A percentile compares a stretch with the other conserved stretches of the same genome.
Evolutionary conservation across 768 basidiomycete genomes (phyloP).

Genomic region (Amanita phalloides): DNA sequence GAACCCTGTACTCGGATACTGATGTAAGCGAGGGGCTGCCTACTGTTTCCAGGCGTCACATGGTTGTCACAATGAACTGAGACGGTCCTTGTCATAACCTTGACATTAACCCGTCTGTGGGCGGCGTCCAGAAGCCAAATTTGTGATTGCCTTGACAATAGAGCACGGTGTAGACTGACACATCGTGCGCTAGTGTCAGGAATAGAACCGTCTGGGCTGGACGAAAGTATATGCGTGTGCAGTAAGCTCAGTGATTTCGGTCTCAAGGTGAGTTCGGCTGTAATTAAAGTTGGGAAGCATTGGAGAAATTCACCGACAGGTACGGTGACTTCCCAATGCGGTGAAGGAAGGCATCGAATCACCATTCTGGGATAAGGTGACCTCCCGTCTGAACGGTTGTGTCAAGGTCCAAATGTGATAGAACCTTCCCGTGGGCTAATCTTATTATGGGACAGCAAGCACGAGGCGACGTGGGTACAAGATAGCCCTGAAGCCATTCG

Average conservation of each 20-base stretch:
- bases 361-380: constrained; percentile 4
- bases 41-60: background rate
- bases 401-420: constrained; percentile 5
- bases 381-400: constrained; percentile 6
- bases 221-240: background rate
- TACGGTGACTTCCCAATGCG: constrained; percentile 5
- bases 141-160: background rate
- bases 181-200: background rate
- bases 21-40: background rate
- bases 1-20: background rate
- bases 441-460: constrained; percentile 7
- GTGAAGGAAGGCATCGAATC: background rate
- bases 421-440: constrained; percentile 6
- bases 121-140: background rate
- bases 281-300: background rate
- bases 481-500: constrained; percentile 5
- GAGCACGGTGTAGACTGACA: background rate
- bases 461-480: constrained; percentile 7
- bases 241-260: background rate
- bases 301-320: constrained; percentile 4
- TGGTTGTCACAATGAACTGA: background rate
- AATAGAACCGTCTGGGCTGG: background rate
- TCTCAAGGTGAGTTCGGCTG: background rate
- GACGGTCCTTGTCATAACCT: background rate
- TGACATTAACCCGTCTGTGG: background rate